Base-by-base conservation (phyloP, 2,329 filamentous ascomycete genomes). In the Didymella keratinophila region DNA sequence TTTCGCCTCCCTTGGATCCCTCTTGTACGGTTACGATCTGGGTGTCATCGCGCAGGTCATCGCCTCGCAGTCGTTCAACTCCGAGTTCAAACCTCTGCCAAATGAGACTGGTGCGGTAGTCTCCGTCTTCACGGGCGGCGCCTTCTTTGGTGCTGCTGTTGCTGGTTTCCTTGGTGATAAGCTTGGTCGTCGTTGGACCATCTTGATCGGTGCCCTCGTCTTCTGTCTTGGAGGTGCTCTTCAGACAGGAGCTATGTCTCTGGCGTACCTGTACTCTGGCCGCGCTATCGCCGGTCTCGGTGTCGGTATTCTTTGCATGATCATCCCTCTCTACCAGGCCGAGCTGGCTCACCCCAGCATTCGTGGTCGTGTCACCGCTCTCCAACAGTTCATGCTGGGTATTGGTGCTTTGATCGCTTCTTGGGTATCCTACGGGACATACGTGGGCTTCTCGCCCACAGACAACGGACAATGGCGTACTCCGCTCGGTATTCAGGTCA, bases 341-440 rank as follows among this genome's bases (percentile, higher is more conserved):
- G 91, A 95, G 70, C 83, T 94, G 23, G 87, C 89, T 3, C 91
- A 94, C 72, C 91, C 91, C 1, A 84, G 83, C 57, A 94, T 94
- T 68, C 86, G 91, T 73, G 91, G 91, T 12, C 82, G 87, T 62
- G 84, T 95, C 30, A 93, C 90, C 0, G 85, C 87, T 28, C 80
- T 94, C 3, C 91, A 93, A 74, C 91, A 93, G 68, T 93, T 93
- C 71, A 93, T 93, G 90, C 75, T 94, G 50, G 91, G 90, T 1
- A 84, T 94, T 27, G 91, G 91, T 56, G 81, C 89, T 16, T 83
- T 95, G 1, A 78, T 87, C 16, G 91, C 91, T 8, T 83, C 87
- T 0, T 93, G 90, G 90, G 86, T 90, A 46, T 87, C 86, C 0
- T 94, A 88, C 61, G 91, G 77, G 3, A 82, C 81, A 4, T 85